Percentiles rank a stretch among this genome's conserved stretches.
phyloP scores from a whole-genome alignment of 352 stramenopile genomes.

The Chrysophaeum taylorii region DNA sequence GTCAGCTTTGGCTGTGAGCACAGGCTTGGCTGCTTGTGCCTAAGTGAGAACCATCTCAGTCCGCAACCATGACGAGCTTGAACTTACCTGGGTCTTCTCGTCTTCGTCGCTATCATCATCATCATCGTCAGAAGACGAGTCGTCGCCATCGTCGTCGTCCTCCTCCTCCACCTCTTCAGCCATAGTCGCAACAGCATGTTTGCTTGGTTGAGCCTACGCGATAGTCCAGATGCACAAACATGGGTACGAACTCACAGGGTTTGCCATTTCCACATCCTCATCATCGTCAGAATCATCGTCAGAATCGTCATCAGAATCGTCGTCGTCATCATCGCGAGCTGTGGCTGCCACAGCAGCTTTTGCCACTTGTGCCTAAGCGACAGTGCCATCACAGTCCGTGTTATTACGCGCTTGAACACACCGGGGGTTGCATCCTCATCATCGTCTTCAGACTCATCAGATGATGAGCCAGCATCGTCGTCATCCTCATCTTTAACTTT shows the following conservation, averaged over 20 bases:
- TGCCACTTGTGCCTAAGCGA: too few species aligned
- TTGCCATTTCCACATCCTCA: slow-evolving; percentile 39
- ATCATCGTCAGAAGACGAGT: slow-evolving; percentile 28
- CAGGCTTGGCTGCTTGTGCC: too few species aligned
- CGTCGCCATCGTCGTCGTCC: slow-evolving; percentile 26
- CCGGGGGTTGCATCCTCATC: too few species aligned
- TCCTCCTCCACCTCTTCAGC: slow-evolving; percentile 31
- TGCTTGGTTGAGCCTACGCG: slow-evolving; percentile 20
- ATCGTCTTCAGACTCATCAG: too few species aligned
- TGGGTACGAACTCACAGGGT: too few species aligned
- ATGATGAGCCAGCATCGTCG: too few species aligned
- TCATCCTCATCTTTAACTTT: too few species aligned
- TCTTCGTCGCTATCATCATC: slow-evolving; percentile 23
- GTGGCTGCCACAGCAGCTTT: slow-evolving; percentile 42
- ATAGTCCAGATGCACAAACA: too few species aligned
- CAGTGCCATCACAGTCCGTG: too few species aligned
- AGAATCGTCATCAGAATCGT: slow-evolving; percentile 32
- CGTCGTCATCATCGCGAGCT: slow-evolving; percentile 39
- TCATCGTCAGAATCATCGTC: slow-evolving; percentile 9
- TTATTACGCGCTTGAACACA: too few species aligned
- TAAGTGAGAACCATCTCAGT: slow-evolving; percentile 21
- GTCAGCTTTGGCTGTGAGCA: too few species aligned
- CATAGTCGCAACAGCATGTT: slow-evolving; percentile 40
- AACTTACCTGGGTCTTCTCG: slow-evolving; percentile 21
- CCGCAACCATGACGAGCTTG: neutral